Conservation (phyloP, 2,329 filamentous ascomycete genomes). For the Claviceps digitariae region DNA sequence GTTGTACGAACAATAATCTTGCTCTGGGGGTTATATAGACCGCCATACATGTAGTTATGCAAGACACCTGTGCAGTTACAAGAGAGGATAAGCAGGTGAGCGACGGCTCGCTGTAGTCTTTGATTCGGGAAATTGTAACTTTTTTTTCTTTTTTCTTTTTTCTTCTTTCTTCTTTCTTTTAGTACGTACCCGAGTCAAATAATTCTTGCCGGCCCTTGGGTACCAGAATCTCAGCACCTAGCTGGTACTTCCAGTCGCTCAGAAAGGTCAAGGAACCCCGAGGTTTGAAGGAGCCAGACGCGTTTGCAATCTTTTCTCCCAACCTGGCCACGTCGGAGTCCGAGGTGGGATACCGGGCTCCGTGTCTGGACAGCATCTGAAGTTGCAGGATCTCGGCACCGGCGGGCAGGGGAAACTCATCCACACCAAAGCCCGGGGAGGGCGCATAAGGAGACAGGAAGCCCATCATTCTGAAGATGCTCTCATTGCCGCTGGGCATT, state of each 20-base stretch:
- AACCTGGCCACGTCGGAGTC: constrained; percentile 41
- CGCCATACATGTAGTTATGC: constrained; percentile 60
- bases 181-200: constrained; percentile 42
- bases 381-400: constrained; percentile 58
- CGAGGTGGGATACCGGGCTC: constrained; percentile 57
- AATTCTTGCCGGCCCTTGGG: constrained; percentile 60
- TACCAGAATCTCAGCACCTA: constrained; percentile 60
- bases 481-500: constrained; percentile 39
- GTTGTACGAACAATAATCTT: constrained; percentile 65
- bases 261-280: constrained; percentile 50
- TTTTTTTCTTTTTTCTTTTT: too few species aligned
- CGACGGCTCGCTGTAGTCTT: background rate
- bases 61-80: constrained; percentile 35
- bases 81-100: background rate
- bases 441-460: constrained; percentile 55
- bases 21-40: constrained; percentile 55
- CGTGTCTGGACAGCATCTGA: constrained; percentile 60
- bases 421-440: constrained; percentile 59
- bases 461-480: constrained; percentile 60
- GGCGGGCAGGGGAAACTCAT: constrained; percentile 54
- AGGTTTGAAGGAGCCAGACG: constrained; percentile 38
- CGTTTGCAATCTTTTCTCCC: constrained; percentile 43
- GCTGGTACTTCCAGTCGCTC: constrained; percentile 52
- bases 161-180: background rate
- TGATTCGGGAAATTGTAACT: too few species aligned